Percentiles rank a stretch among this genome's conserved stretches.
Conservation (phyloP, 306 rosid genomes). For the Cucumis sativus region Cucumber_9930_V3 NC_026658.2:24282001-24282500, state of each 20-base stretch:
- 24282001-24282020: background rate
- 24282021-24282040: background rate
- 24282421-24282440: background rate
- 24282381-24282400: background rate
- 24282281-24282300: accelerated
- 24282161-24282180: too few relatives aligned
- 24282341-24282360: background rate
- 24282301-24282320: too few relatives aligned
- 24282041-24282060: accelerated
- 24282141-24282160: too few relatives aligned
- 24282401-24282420: background rate
- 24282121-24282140: background rate
- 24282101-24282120: background rate
- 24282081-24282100: background rate
- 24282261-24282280: background rate
- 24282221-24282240: background rate
- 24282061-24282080: background rate
- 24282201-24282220: too few relatives aligned
- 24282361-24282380: background rate
- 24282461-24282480: background rate
- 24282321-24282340: too few relatives aligned
- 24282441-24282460: background rate
- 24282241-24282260: too few relatives aligned
- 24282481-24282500: background rate
- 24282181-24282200: too few relatives aligned